These are phyloP conservation scores for Magnaporthiopsis incrustans DNA, from an alignment of 2,329 filamentous ascomycete species.

Conservation along the genomic window DNA sequence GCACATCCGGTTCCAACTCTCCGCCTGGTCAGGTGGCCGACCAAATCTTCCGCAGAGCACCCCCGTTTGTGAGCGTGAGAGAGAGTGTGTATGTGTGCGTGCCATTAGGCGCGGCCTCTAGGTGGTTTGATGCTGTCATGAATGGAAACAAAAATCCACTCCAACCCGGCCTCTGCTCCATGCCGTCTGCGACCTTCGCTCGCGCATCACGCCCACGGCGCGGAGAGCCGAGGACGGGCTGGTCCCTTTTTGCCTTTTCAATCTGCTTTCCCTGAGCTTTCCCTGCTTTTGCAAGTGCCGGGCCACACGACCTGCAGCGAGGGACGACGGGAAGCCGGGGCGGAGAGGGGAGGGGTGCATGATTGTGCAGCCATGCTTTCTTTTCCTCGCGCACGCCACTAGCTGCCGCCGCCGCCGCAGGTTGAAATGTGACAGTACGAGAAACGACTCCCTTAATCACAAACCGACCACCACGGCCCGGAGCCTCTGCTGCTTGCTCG, in stretches of 20 bases:
- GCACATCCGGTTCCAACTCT: not conserved
- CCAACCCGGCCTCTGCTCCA: not conserved
- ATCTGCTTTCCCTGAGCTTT: conserved; percentile 5
- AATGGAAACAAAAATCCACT: not conserved
- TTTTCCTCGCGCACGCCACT: not conserved
- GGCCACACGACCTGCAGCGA: not conserved
- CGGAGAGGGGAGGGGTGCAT: not conserved
- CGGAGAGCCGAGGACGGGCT: not conserved
- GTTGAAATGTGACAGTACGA: not conserved
- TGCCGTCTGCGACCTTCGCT: not conserved
- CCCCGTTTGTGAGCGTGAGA: not conserved
- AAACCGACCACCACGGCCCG: no score
- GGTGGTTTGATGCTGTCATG: not conserved
- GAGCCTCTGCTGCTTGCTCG: no score
- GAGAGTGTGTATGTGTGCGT: not conserved
- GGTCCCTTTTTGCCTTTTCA: not conserved
- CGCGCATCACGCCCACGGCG: not conserved
- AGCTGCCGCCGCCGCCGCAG: not conserved
- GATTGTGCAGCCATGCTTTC: not conserved
- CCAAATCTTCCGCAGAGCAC: not conserved
- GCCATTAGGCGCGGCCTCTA: not conserved
- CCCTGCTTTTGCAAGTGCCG: conserved; percentile 6
- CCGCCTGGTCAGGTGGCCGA: not conserved
- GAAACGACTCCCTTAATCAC: not conserved
- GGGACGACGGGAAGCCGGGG: not conserved